A percentile compares a stretch with the other conserved stretches of the same genome.
Evolutionary conservation across 2,329 filamentous ascomycete species (phyloP).

Genomic region (Aspergillus hortae): DNA sequence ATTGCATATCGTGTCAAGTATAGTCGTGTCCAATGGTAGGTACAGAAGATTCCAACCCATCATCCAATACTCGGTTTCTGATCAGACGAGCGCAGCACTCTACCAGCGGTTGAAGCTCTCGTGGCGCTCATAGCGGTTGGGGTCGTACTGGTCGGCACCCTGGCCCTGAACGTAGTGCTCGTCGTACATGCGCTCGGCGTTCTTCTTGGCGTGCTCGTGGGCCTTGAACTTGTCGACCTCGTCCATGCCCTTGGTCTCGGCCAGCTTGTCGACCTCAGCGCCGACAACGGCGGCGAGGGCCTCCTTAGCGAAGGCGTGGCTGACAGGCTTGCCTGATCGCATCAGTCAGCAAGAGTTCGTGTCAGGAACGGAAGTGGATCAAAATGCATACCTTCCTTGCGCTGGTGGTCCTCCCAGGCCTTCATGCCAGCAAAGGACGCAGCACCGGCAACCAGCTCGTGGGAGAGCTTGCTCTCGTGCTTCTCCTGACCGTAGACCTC

Average conservation of each 20-base stretch:
- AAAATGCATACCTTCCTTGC: slow-evolving; percentile 55
- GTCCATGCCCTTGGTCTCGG: slow-evolving; percentile 67
- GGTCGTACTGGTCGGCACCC: slow-evolving; percentile 52
- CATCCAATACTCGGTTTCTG: too few relatives aligned
- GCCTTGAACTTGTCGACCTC: slow-evolving; percentile 56
- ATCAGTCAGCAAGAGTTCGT: background rate
- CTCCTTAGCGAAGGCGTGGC: slow-evolving; percentile 75
- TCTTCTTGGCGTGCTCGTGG: slow-evolving; percentile 56
- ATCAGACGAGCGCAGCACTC: background rate
- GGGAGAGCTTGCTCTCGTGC: slow-evolving; percentile 63
- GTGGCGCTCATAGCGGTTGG: slow-evolving; percentile 35
- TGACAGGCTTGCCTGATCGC: slow-evolving; percentile 61
- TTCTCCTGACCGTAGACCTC: slow-evolving; percentile 50
- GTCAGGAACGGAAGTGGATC: too few relatives aligned
- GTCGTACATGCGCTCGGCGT: slow-evolving; percentile 60
- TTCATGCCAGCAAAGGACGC: slow-evolving; percentile 79
- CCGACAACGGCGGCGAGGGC: slow-evolving; percentile 67
- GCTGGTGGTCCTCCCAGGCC: slow-evolving; percentile 72
- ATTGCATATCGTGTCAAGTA: background rate
- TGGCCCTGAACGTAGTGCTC: slow-evolving; percentile 54
- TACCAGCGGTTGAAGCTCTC: slow-evolving; percentile 28
- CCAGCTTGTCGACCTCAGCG: slow-evolving; percentile 71
- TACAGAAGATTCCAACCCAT: too few relatives aligned
- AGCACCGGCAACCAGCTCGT: slow-evolving; percentile 72
- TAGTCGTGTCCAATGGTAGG: background rate